A percentile compares a stretch with the other conserved stretches of the same genome.
Conservation (phyloP, 2,329 filamentous ascomycete genomes). For the Xylariaceae sp. region DNA sequence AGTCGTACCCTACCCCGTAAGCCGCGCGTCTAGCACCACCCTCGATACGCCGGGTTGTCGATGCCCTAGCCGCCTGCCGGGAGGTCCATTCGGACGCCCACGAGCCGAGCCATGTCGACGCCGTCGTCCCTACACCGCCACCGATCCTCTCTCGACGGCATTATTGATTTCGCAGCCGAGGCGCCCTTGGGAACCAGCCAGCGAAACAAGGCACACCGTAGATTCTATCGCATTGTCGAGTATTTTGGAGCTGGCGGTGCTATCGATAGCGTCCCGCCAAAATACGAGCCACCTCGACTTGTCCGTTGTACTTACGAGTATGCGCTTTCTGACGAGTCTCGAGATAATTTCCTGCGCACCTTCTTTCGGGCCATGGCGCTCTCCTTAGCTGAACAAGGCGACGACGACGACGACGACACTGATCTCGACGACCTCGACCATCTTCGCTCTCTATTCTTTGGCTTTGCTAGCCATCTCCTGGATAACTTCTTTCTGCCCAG, state of each 20-base stretch:
- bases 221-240: constrained; percentile 20
- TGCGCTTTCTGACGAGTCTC: constrained; percentile 23
- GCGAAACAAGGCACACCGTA: constrained; percentile 15
- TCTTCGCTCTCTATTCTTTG: constrained; percentile 14
- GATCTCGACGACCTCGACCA: constrained; percentile 16
- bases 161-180: constrained; percentile 17
- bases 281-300: constrained; percentile 24
- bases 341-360: constrained; percentile 26
- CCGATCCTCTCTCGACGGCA: constrained; percentile 18
- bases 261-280: constrained; percentile 1
- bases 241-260: constrained; percentile 13
- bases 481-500: constrained; percentile 27
- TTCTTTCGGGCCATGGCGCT: constrained; percentile 26
- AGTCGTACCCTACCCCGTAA: too few relatives aligned
- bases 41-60: too few relatives aligned
- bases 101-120: neutral
- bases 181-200: constrained; percentile 12
- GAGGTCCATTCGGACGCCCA: too few relatives aligned
- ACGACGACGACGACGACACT: constrained; percentile 3
- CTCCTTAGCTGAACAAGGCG: constrained; percentile 5
- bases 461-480: constrained; percentile 26
- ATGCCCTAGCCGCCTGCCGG: too few relatives aligned
- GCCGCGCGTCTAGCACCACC: too few relatives aligned
- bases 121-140: constrained; percentile 15
- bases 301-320: constrained; percentile 28